Conservation (phyloP, 1,139 yeast genomes). For the Tardiomyces digboiensis region DNA sequence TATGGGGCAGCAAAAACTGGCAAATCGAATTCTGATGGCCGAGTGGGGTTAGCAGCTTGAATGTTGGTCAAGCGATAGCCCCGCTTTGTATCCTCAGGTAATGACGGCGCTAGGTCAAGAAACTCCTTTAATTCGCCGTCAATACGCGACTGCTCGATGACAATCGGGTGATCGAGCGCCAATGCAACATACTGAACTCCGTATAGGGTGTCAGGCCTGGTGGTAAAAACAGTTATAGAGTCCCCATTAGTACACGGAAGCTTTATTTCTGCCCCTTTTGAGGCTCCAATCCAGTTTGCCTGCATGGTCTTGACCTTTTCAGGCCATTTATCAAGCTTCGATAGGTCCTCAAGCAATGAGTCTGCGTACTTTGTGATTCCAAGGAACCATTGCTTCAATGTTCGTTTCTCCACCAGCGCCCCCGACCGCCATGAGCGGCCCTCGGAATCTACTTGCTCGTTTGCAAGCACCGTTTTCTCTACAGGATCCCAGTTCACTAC, state of each 20-base stretch:
- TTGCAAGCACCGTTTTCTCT: slow-evolving; percentile 88
- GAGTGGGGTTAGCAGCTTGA: slow-evolving; percentile 53
- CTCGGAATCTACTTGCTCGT: slow-evolving; percentile 87
- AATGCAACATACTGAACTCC: slow-evolving; percentile 79
- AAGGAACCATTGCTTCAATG: slow-evolving; percentile 86
- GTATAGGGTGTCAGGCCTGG: slow-evolving; percentile 81
- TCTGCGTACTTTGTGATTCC: slow-evolving; percentile 78
- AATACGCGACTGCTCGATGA: slow-evolving; percentile 25
- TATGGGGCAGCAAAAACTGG: slow-evolving; percentile 91
- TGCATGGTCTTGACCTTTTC: slow-evolving; percentile 85
- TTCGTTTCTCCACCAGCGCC: slow-evolving; percentile 75
- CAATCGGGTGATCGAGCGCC: slow-evolving; percentile 61
- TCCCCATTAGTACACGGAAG: slow-evolving; percentile 22
- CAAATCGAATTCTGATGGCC: slow-evolving; percentile 28
- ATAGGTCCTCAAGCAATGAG: slow-evolving; percentile 53
- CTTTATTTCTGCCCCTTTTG: slow-evolving; percentile 63
- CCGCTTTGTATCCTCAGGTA: slow-evolving; percentile 45
- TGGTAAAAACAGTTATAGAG: slow-evolving; percentile 51
- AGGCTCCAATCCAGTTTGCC: slow-evolving; percentile 85
- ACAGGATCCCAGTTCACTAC: slow-evolving; percentile 98
- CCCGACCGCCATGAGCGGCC: slow-evolving; percentile 98
- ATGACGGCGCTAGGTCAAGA: slow-evolving; percentile 30
- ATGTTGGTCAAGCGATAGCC: slow-evolving; percentile 48
- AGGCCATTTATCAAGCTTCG: slow-evolving; percentile 68
- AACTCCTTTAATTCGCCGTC: slow-evolving; percentile 39